Conservation (phyloP, 1,139 yeast species). For the Yamadazyma mexicana region DNA sequence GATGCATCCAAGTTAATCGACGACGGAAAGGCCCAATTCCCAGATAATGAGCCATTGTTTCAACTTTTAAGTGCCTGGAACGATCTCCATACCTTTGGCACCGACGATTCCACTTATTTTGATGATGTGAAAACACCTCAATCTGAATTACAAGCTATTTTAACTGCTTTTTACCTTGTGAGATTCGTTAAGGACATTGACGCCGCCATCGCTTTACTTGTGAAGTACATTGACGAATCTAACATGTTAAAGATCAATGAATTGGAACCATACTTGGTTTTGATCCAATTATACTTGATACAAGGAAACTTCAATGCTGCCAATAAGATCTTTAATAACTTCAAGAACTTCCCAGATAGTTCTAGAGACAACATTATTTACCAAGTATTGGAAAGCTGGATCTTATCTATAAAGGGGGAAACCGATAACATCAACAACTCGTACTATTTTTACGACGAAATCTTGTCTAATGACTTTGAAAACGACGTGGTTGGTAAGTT, state of each 20-base stretch:
- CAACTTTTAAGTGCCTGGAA: conserved; percentile 44
- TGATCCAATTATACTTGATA: conserved; percentile 43
- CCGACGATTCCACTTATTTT: conserved; percentile 36
- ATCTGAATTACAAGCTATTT: conserved; percentile 44
- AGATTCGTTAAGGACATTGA: conserved; percentile 39
- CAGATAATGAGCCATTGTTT: conserved; percentile 38
- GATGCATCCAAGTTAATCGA: conserved; percentile 46
- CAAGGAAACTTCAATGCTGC: conserved; percentile 42
- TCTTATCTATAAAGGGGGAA: conserved; percentile 55
- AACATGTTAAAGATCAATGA: conserved; percentile 25
- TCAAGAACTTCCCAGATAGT: conserved; percentile 40
- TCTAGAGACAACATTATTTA: conserved; percentile 68
- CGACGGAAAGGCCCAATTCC: conserved; percentile 33
- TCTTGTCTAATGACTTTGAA: conserved; percentile 49
- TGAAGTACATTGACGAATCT: conserved; percentile 23
- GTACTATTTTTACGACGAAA: conserved; percentile 73
- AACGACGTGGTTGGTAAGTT: conserved; percentile 41
- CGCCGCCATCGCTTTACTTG: conserved; percentile 37
- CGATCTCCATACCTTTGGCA: conserved; percentile 44
- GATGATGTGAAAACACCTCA: conserved; percentile 36
- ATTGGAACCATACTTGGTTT: conserved; percentile 45
- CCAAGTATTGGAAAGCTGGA: conserved; percentile 70
- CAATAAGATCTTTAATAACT: conserved; percentile 31
- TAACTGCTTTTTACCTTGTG: conserved; percentile 44
- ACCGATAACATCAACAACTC: conserved; percentile 59